Evolutionary conservation across 306 rosid genomes (phyloP).

Genomic region (Pyrus pyrifolia): DNA sequence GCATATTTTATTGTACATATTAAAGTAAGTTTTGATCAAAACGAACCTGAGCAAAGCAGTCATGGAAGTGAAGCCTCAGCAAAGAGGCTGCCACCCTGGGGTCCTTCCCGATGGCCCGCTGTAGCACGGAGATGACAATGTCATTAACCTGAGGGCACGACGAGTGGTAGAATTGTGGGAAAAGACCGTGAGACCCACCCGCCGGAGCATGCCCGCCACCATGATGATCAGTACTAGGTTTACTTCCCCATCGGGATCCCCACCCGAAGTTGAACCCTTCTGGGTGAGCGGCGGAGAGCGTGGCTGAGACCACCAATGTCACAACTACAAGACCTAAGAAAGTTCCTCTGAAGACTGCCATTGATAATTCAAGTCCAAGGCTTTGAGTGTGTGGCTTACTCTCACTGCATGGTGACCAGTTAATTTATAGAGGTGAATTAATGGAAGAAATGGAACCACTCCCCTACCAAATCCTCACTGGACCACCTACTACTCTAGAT

Average conservation of each 20-base stretch:
- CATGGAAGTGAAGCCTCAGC: constrained; percentile 79
- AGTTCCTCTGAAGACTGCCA: constrained; percentile 30
- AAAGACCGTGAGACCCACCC: constrained; percentile 39
- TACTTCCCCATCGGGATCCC: constrained; percentile 20
- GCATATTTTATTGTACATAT: neutral
- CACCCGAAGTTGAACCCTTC: constrained; percentile 45
- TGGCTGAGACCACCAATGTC: constrained; percentile 21
- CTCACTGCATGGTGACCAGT: neutral
- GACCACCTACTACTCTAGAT: constrained; percentile 19
- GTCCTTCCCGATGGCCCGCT: constrained; percentile 47
- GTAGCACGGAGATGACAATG: constrained; percentile 73
- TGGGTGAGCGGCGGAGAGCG: constrained; percentile 44
- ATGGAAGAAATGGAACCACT: constrained; percentile 33
- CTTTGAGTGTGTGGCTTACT: constrained; percentile 10
- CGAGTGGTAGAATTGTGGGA: constrained; percentile 56
- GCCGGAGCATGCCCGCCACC: constrained; percentile 30
- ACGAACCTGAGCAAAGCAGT: constrained; percentile 70
- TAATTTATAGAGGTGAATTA: constrained; percentile 7
- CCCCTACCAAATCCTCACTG: constrained; percentile 38
- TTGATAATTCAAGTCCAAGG: neutral
- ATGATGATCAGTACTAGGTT: neutral
- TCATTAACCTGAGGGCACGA: constrained; percentile 80
- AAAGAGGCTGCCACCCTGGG: constrained; percentile 72
- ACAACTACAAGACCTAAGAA: constrained; percentile 12
- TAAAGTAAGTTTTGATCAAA: too few species aligned